Evolutionary conservation across 2,329 filamentous ascomycete genomes (phyloP), one percentile per base, ranked within the genome.

Genomic region (Geosmithia flava): DNA sequence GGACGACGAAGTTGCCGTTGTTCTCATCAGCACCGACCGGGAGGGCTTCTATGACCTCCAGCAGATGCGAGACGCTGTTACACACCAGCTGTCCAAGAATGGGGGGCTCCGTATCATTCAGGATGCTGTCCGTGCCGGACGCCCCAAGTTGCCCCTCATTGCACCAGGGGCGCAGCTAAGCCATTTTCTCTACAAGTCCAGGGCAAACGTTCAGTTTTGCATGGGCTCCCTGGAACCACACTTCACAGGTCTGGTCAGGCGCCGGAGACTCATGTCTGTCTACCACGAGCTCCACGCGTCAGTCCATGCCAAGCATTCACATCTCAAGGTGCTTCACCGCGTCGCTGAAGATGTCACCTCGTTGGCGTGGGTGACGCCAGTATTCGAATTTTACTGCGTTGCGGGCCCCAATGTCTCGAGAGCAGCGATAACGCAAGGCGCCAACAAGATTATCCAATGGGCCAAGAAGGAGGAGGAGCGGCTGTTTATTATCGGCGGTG

Each of bases 401-500:
- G 88, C 90, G 17, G 86, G 87, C 0, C 85, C 87, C 2, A 83
- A 82, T 53, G 67, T 77, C 37, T 77, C 77, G 27, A 69, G 78
- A 41, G 68, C 71, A 20, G 78, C 81, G 11, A 72, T 98, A 57
- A 87, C 87, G 10, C 85, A 91, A 62, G 87, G 85, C 11, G 91
- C 90, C 33, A 95, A 93, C 61, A 83, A 85, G 66, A 80, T 98
- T 46, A 82, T 94, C 6, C 86, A 93, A 59, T 98, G 91, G 90
- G 84, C 91, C 2, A 83, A 87, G 60, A 76, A 82, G 54, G 93
- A 98, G 66, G 91, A 97, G 65, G 90, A 97, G 65, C 75, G 93
- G 49, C 70, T 97, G 6, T 98, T 98, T 60, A 95, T 98, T 51
- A 93, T 98, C 60, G 93, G 93, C 1, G 94, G 93, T n/a, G 93